These are phyloP conservation scores for Blastobotrys muscicola DNA, from an alignment of 805 yeast genomes.

Conservation along the genomic window DNA sequence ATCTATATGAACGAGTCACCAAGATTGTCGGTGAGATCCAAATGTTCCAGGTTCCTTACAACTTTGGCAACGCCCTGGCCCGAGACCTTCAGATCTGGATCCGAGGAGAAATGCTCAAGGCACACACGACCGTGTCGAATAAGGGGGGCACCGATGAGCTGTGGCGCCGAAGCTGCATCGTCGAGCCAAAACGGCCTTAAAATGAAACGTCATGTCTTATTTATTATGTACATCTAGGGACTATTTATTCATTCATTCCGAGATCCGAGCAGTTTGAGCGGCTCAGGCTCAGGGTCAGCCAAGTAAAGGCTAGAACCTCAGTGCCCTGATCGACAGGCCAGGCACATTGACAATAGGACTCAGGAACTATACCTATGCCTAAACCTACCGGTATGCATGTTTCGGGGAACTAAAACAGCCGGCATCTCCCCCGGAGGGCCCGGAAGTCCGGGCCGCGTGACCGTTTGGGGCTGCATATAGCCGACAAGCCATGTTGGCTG, in stretches of 20 bases:
- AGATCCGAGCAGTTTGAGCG: neutral
- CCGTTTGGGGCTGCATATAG: too few species aligned
- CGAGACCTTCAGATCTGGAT: conserved; percentile 27
- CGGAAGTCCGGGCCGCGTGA: too few species aligned
- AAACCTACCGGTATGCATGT: too few species aligned
- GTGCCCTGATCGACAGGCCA: too few species aligned
- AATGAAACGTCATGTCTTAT: neutral
- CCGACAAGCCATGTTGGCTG: too few species aligned
- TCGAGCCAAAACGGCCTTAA: conserved; percentile 23
- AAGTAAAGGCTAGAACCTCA: too few species aligned
- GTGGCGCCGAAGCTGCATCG: conserved; percentile 29
- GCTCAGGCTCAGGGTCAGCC: too few species aligned
- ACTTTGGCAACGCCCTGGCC: conserved; percentile 8
- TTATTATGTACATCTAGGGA: conserved; percentile 2
- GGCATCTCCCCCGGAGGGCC: too few species aligned
- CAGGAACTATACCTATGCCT: too few species aligned
- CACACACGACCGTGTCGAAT: conserved; percentile 19
- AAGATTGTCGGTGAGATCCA: conserved; percentile 27
- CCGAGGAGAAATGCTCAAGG: conserved; percentile 24
- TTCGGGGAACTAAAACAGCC: too few species aligned
- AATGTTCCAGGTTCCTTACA: conserved; percentile 22
- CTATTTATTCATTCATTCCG: conserved; percentile 5
- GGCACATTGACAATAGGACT: too few species aligned
- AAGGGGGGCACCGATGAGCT: conserved; percentile 22
- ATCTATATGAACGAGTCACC: conserved; percentile 25